Base-by-base conservation (phyloP, 2,329 filamentous ascomycete species). In the Clonostachys rhizophaga region DNA sequence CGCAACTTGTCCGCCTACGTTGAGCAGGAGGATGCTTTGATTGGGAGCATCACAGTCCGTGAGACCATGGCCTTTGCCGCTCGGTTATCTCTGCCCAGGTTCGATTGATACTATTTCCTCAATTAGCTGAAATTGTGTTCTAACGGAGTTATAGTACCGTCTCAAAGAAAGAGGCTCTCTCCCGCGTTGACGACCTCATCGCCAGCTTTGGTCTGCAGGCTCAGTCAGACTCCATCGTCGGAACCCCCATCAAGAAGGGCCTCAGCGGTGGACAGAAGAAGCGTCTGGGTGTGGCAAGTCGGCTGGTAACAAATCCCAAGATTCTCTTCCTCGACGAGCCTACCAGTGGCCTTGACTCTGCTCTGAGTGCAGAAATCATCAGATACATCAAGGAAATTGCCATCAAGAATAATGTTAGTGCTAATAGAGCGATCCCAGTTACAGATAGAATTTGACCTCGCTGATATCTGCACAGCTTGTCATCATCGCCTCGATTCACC, bases 221-320 rank as follows among this genome's bases (percentile, higher is more conserved):
- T 3, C 88, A 91, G 59, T 76, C 83, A 3, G 70, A 87, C 51
- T 85, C 84, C 4, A 67, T 95, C 41, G 83, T 95, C 52, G 90
- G 90, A 36, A 95, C 90, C 1, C 87, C 89, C 0, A 86, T 94
- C 52, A 79, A 83, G 11, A 94, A 91, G 65, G 90, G 90, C 13
- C 83, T 95, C 49, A 89, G 85, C 52, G 90, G 90, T 43, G 90
- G 89, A 2, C 89, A 95, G 69, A 95, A 94, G 71, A 78, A 88
- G 37, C 77, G 90, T 45, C 76, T 92, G 8, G 87, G 87, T 54
- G 84, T 95, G 6, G 89, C 89, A 2, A 87, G 86, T 51, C 87
- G 90, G 59, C 75, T 95, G 35, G 87, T 95, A 57, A 92, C 89
- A 2, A 83, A 78, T 48, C 89, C 90, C 0, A 88, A 86, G 63